Base-by-base conservation (phyloP, 305 asterid genomes). In the Ajuga reptans region DNA sequence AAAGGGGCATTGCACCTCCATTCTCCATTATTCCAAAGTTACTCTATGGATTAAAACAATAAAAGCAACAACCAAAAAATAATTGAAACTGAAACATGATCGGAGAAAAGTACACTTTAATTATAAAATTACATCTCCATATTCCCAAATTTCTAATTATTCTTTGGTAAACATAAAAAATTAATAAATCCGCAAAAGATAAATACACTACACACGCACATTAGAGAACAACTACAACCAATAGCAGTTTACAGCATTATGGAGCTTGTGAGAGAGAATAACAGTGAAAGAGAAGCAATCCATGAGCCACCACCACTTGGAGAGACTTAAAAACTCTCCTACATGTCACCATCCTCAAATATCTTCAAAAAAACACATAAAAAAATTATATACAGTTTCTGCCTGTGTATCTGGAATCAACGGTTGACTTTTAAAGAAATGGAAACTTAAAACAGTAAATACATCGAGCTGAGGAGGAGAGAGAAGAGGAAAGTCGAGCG, bases 281-380 rank as follows among this genome's bases (percentile, higher is more conserved):
- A 89, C 68, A 43, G 98, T 90, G 84, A 90, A 90, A 52, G 75
- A 54, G 64, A 63, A 90, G 90, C 78, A 85, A 78, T 27, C 94
- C 91, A 74, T 92, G 97, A 62, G 97, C 98, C 71, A 80, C 63
- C 74, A 85, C 80, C 42, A 89, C 92, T 75, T 88, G 97, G 34
- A 85, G 69, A 15, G 96, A 87, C 91, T 90, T 87, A 52, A 86
- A 80, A 34, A 92, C 80, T 79, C 95, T 87, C 70, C 94, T 83
- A 87, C 87, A 83, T 56, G 79, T 84, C 92, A 80, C 82, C 80
- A 79, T 76, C 81, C 49, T 5, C 65, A n/a, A n/a, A n/a, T n/a
- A n/a, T n/a, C n/a, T n/a, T n/a, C n/a, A n/a, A n/a, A n/a, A n/a
- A n/a, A n/a, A 8, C n/a, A 66, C 9, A 18, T n/a, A 2, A 1